phyloP scores from a whole-genome alignment of 768 basidiomycete genomes.

The Coprinopsis cinerea region DNA sequence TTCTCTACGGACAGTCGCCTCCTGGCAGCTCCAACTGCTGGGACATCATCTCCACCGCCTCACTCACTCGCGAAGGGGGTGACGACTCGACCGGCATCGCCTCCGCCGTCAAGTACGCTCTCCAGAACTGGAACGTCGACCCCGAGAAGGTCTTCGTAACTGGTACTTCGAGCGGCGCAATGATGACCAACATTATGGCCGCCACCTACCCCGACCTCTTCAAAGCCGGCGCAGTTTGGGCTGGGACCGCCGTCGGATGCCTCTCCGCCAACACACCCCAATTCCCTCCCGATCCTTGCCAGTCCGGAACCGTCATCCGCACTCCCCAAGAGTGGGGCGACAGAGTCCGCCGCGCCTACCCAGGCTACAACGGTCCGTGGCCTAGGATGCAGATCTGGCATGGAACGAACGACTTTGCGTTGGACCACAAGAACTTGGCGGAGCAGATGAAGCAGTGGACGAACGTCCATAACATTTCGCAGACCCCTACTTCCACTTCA shows the following conservation, averaged over 20 bases:
- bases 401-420: conserved; percentile 27
- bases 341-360: conserved; percentile 39
- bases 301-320: conserved; percentile 35
- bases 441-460: conserved; percentile 17
- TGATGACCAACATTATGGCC: conserved; percentile 56
- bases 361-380: conserved; percentile 45
- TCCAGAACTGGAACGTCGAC: conserved; percentile 41
- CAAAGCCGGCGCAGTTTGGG: conserved; percentile 41
- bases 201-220: conserved; percentile 53
- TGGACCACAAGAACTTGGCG: conserved; percentile 8
- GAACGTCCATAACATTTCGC: conserved; percentile 5
- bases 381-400: conserved; percentile 55
- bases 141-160: conserved; percentile 43
- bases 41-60: conserved; percentile 43
- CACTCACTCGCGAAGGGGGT: conserved; percentile 51
- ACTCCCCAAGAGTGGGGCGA: conserved; percentile 48
- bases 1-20: conserved; percentile 43
- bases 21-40: conserved; percentile 37
- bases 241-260: conserved; percentile 51
- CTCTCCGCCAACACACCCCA: conserved; percentile 35
- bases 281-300: conserved; percentile 42
- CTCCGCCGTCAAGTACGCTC: conserved; percentile 39
- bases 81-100: conserved; percentile 50
- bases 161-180: conserved; percentile 48
- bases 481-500: conserved; percentile 4